Evolutionary conservation across 129 eudicot genomes (phyloP).

Genomic region (Smallanthus sonchifolius): DNA sequence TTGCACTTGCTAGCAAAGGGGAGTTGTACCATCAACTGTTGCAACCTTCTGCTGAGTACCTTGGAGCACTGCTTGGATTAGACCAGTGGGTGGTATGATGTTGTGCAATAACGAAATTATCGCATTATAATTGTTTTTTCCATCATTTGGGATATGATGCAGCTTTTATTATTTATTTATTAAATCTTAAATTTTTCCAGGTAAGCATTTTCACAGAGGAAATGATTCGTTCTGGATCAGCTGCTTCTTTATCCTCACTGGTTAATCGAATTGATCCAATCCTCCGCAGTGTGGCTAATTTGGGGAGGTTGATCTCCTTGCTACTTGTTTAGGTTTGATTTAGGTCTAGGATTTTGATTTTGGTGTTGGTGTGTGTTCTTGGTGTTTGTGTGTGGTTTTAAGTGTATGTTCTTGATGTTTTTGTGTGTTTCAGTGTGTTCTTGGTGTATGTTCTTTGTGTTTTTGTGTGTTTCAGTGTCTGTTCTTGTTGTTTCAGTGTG

Average conservation of each 20-base stretch:
- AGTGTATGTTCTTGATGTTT: not conserved
- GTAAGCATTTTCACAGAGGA: slow-evolving; percentile 91
- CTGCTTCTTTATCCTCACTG: slow-evolving; percentile 92
- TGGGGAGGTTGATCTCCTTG: slow-evolving; percentile 72
- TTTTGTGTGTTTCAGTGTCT: not conserved
- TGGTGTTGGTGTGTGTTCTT: not conserved
- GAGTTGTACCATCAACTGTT: slow-evolving; percentile 78
- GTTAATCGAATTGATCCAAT: slow-evolving; percentile 94
- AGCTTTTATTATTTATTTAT: not conserved
- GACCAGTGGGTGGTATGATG: slow-evolving; percentile 80
- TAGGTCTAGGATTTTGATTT: not conserved
- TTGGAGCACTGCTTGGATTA: slow-evolving; percentile 83
- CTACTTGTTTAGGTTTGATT: not conserved
- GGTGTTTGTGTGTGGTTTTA: not conserved
- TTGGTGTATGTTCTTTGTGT: not conserved
- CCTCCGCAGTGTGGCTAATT: slow-evolving; percentile 77
- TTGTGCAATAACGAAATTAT: not conserved
- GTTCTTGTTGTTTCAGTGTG: not conserved
- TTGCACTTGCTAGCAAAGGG: slow-evolving; percentile 90
- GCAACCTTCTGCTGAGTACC: slow-evolving; percentile 99
- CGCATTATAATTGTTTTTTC: not conserved
- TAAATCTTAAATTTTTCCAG: slow-evolving; percentile 37
- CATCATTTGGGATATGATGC: not conserved
- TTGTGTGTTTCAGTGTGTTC: not conserved
- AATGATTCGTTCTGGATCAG: slow-evolving; percentile 97